phyloP scores from a whole-genome alignment of 805 yeast genomes.

The Kluyveromyces aestuarii region DNA sequence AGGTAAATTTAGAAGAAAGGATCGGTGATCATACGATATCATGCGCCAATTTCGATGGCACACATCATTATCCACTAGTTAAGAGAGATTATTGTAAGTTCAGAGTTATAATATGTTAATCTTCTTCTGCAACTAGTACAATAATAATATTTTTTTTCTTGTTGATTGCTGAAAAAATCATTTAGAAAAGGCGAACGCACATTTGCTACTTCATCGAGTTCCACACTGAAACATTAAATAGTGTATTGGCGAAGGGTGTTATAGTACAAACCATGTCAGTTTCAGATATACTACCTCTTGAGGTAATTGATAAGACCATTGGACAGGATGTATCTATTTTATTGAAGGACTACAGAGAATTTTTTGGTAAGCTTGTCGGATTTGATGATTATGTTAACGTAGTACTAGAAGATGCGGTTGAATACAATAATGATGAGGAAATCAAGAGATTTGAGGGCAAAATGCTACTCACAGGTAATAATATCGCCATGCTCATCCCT shows the following conservation, averaged over 20 bases:
- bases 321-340: slow-evolving; percentile 74
- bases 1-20: too few relatives aligned
- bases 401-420: slow-evolving; percentile 64
- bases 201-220: too few relatives aligned
- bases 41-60: too few relatives aligned
- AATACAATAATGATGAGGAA: slow-evolving; percentile 31
- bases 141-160: too few relatives aligned
- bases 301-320: slow-evolving; percentile 78
- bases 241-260: neutral
- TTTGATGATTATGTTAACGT: slow-evolving; percentile 94
- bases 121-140: too few relatives aligned
- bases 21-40: too few relatives aligned
- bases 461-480: slow-evolving; percentile 65
- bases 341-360: slow-evolving; percentile 60
- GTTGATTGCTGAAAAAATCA: too few relatives aligned
- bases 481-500: slow-evolving; percentile 60
- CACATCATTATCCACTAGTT: too few relatives aligned
- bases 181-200: too few relatives aligned
- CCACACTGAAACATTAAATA: too few relatives aligned
- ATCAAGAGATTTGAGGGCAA: slow-evolving; percentile 39
- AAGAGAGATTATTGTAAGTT: too few relatives aligned
- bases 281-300: slow-evolving; percentile 52
- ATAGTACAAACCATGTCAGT: slow-evolving; percentile 4
- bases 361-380: slow-evolving; percentile 81
- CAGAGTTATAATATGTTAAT: too few relatives aligned